These are phyloP conservation scores for Leishmania braziliensis DNA, from an alignment of 208 protist genomes.

Conservation along the genomic window DNA sequence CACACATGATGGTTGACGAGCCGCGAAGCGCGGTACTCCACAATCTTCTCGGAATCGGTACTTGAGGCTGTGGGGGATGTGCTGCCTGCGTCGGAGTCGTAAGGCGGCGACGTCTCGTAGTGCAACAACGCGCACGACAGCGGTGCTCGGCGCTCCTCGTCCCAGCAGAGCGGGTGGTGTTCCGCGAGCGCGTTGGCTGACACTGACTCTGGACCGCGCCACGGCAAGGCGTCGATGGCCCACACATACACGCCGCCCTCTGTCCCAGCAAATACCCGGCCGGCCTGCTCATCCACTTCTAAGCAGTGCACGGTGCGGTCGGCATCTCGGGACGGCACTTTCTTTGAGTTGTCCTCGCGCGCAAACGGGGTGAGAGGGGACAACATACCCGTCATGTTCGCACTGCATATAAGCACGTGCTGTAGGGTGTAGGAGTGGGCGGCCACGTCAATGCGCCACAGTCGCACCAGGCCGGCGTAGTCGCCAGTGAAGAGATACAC, in stretches of 20 bases:
- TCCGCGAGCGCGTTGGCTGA: not conserved
- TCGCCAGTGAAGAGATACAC: slow-evolving; percentile 80
- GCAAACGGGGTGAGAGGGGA: slow-evolving; percentile 51
- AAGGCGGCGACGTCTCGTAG: not conserved
- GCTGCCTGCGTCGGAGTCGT: not conserved
- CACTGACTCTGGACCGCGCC: slow-evolving; percentile 32
- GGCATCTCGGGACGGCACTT: slow-evolving; percentile 27
- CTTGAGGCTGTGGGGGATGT: not conserved
- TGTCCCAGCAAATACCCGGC: slow-evolving; percentile 55
- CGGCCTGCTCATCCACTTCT: slow-evolving; percentile 49
- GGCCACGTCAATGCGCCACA: slow-evolving; percentile 78
- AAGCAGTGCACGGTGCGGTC: slow-evolving; percentile 55
- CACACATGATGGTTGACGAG: slow-evolving; percentile 68
- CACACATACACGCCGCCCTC: slow-evolving; percentile 73
- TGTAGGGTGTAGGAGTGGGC: slow-evolving; percentile 36
- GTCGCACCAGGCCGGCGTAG: slow-evolving; percentile 54
- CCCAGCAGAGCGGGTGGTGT: slow-evolving; percentile 61
- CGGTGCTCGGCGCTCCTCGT: slow-evolving; percentile 32
- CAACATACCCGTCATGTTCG: slow-evolving; percentile 24
- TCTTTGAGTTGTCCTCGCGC: slow-evolving; percentile 38
- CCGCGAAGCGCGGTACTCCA: slow-evolving; percentile 52
- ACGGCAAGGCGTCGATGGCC: slow-evolving; percentile 55
- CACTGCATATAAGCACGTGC: slow-evolving; percentile 63
- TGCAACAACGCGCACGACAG: slow-evolving; percentile 28
- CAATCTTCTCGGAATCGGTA: not conserved